Percentiles rank a stretch among this genome's conserved stretches.
Conservation (phyloP, 345 rosid genomes). For the Bretschneidera sinensis region DNA sequence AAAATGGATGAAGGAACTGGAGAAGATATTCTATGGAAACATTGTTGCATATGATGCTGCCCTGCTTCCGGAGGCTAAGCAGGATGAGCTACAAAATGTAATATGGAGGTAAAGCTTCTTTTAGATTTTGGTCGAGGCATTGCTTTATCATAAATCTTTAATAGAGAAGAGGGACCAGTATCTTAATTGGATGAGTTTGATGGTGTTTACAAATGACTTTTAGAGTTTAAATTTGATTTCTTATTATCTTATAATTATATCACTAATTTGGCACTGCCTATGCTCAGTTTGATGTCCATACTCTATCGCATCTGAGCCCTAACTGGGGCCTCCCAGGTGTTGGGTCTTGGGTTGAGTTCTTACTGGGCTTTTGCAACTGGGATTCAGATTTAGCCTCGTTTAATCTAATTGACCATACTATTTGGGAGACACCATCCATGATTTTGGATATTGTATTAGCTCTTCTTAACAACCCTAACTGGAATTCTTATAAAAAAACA, state of each 20-base stretch:
- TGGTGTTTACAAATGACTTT: neutral
- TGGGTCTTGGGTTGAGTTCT: too few species aligned
- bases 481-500: slow-evolving; percentile 1
- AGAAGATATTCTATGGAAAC: slow-evolving; percentile 92
- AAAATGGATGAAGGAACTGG: slow-evolving; percentile 97
- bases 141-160: neutral
- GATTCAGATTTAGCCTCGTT: neutral
- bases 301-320: too few species aligned
- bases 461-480: neutral
- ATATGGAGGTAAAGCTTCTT: slow-evolving; percentile 66
- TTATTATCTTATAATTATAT: too few species aligned
- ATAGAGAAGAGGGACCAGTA: too few species aligned
- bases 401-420: neutral
- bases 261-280: too few species aligned
- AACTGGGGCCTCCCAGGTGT: too few species aligned
- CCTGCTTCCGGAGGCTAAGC: slow-evolving; percentile 78
- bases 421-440: neutral
- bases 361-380: neutral
- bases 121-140: neutral
- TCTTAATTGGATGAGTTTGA: too few species aligned
- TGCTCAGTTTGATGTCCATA: slow-evolving; percentile 5
- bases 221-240: neutral
- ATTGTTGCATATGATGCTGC: slow-evolving; percentile 84
- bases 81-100: slow-evolving; percentile 55
- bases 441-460: neutral